phyloP scores from a whole-genome alignment of 345 rosid species.

The Carallia pectinifolia region DNA sequence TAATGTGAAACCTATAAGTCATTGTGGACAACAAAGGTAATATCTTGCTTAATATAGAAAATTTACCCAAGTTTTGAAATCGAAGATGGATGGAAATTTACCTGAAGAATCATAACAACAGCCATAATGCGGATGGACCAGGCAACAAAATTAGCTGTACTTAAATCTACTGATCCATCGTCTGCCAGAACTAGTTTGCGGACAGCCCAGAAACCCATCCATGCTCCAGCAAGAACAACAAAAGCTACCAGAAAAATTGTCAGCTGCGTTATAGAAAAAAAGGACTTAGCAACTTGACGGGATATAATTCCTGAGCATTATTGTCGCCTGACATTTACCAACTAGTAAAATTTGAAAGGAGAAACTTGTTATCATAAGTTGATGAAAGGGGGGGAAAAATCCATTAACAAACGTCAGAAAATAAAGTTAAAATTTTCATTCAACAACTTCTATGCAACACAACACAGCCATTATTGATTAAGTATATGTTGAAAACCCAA shows the following conservation, averaged over 20 bases:
- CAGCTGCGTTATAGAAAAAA: conserved; percentile 42
- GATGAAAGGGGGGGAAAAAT: too few species aligned
- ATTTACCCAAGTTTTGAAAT: neutral
- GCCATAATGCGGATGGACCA: conserved; percentile 78
- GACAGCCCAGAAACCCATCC: conserved; percentile 95
- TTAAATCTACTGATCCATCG: conserved; percentile 78
- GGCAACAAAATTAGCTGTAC: conserved; percentile 69
- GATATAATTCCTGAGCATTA: conserved; percentile 2
- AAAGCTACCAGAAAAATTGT: conserved; percentile 69
- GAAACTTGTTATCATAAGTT: neutral
- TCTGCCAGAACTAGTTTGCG: conserved; percentile 72
- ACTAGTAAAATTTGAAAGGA: neutral
- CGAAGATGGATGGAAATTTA: conserved; percentile 20
- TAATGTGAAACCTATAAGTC: neutral
- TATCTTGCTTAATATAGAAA: neutral
- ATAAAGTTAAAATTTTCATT: too few species aligned
- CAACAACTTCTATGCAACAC: too few species aligned
- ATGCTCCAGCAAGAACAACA: conserved; percentile 79
- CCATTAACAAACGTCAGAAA: too few species aligned
- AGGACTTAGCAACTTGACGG: conserved; percentile 8
- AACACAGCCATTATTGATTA: too few species aligned
- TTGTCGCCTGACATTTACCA: neutral
- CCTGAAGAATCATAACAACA: conserved; percentile 77
- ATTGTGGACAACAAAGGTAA: neutral
- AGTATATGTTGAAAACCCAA: too few species aligned